Evolutionary conservation across 2,329 filamentous ascomycete genomes (phyloP).

Genomic region (Phialocephala subalpina): DNA sequence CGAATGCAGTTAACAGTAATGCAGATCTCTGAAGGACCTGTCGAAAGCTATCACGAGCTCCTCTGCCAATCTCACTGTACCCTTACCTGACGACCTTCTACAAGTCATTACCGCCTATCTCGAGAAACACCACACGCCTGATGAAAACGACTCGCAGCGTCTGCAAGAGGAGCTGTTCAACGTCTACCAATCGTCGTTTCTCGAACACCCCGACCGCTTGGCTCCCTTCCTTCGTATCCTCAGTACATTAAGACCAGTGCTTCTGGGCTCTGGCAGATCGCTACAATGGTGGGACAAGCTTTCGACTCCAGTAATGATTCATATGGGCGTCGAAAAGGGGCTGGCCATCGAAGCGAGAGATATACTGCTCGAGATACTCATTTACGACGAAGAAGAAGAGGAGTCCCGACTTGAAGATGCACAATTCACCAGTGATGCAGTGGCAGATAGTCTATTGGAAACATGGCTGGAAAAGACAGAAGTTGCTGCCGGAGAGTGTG

Average conservation of each 20-base stretch:
- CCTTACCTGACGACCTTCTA: constrained; percentile 72
- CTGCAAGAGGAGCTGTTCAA: constrained; percentile 76
- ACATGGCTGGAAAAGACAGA: constrained; percentile 62
- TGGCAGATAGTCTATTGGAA: constrained; percentile 63
- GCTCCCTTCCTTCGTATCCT: constrained; percentile 75
- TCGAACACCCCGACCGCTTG: constrained; percentile 61
- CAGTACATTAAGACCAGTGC: constrained; percentile 67
- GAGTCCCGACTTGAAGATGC: constrained; percentile 53
- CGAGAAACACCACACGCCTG: constrained; percentile 70
- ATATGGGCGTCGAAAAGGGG: constrained; percentile 67
- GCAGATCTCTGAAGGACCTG: constrained; percentile 61
- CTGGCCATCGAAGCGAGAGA: constrained; percentile 70
- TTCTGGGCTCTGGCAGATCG: constrained; percentile 69
- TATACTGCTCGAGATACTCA: constrained; percentile 70
- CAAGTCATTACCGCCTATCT: constrained; percentile 72
- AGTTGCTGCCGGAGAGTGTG: constrained; percentile 49
- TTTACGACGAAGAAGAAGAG: constrained; percentile 66
- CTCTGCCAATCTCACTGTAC: constrained; percentile 58
- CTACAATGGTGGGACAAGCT: constrained; percentile 77
- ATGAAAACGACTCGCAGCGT: constrained; percentile 73
- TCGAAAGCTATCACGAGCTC: constrained; percentile 63
- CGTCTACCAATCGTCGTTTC: constrained; percentile 72
- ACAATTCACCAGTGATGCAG: constrained; percentile 53
- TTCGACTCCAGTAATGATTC: constrained; percentile 62
- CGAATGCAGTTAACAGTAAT: constrained; percentile 7